A percentile compares a stretch with the other conserved stretches of the same genome.
Conservation (phyloP, 345 rosid species). For the Gossypioides kirkii region DNA sequence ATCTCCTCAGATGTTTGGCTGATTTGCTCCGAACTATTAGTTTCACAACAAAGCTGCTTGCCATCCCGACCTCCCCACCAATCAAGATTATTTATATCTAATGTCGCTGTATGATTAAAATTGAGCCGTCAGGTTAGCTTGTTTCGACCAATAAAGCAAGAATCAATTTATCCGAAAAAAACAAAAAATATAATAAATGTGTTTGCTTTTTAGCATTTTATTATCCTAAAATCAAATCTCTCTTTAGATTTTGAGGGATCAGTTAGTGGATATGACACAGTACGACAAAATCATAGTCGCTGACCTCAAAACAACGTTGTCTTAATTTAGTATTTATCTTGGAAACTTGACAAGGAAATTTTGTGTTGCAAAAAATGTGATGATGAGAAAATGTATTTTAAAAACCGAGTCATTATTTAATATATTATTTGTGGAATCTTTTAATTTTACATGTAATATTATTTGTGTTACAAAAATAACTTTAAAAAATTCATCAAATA, state of each 20-base stretch:
- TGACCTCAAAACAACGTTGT: not conserved
- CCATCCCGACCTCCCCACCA: too few species aligned
- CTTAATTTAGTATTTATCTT: too few species aligned
- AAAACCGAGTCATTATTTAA: too few species aligned
- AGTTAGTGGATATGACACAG: not conserved
- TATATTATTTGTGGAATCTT: too few species aligned
- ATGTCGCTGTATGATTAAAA: not conserved
- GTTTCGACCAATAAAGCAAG: not conserved
- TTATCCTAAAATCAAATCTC: not conserved
- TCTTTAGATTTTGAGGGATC: not conserved
- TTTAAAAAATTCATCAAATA: too few species aligned
- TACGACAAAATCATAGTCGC: not conserved
- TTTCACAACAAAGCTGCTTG: not conserved
- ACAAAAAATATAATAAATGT: not conserved
- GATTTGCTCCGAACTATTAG: not conserved
- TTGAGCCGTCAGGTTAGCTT: not conserved
- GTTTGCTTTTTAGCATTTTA: not conserved
- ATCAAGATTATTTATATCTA: too few species aligned
- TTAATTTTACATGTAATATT: too few species aligned
- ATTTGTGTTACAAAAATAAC: too few species aligned
- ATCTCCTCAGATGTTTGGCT: not conserved
- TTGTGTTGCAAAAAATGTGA: too few species aligned
- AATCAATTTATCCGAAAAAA: not conserved
- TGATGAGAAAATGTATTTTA: too few species aligned
- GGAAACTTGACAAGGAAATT: too few species aligned